These are phyloP conservation scores for Candida golubevii DNA, from an alignment of 805 yeast species.

Conservation along the genomic window DNA sequence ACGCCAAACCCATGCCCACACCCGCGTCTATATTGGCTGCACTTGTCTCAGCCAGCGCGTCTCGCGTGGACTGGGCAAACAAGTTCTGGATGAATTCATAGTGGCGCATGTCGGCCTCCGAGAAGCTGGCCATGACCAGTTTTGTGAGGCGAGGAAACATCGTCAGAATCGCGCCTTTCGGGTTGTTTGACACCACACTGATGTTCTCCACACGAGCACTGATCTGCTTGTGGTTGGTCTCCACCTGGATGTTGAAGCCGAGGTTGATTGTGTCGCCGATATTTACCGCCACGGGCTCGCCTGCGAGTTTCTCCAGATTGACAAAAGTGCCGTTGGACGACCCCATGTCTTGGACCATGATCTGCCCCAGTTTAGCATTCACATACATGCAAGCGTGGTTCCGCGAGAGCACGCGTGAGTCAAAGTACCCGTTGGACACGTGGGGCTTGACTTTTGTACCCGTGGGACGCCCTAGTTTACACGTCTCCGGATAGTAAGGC, in stretches of 20 bases:
- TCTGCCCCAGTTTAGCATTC: constrained; percentile 56
- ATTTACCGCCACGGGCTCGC: constrained; percentile 58
- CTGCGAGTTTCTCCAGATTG: constrained; percentile 65
- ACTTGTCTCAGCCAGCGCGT: neutral
- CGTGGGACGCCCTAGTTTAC: constrained; percentile 88
- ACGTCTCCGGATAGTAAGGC: constrained; percentile 76
- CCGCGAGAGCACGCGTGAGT: constrained; percentile 86
- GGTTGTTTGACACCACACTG: constrained; percentile 44
- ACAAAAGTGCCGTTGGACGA: constrained; percentile 94
- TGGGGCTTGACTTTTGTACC: constrained; percentile 56
- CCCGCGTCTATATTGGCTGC: neutral
- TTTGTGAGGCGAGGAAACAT: constrained; percentile 14
- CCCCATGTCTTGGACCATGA: constrained; percentile 80
- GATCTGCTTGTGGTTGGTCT: constrained; percentile 75
- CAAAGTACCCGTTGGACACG: constrained; percentile 86
- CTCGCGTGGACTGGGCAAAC: constrained; percentile 10
- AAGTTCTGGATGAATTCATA: constrained; percentile 34
- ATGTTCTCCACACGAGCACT: constrained; percentile 78
- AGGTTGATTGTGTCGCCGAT: constrained; percentile 87
- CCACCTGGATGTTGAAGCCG: constrained; percentile 81
- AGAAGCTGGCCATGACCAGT: constrained; percentile 14
- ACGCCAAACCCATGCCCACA: neutral
- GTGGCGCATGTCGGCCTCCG: constrained; percentile 31
- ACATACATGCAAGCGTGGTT: constrained; percentile 91
- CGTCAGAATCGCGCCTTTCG: constrained; percentile 12